Base-by-base conservation (phyloP, 164 flowering plant species). In the Echeveria elegans region DNA sequence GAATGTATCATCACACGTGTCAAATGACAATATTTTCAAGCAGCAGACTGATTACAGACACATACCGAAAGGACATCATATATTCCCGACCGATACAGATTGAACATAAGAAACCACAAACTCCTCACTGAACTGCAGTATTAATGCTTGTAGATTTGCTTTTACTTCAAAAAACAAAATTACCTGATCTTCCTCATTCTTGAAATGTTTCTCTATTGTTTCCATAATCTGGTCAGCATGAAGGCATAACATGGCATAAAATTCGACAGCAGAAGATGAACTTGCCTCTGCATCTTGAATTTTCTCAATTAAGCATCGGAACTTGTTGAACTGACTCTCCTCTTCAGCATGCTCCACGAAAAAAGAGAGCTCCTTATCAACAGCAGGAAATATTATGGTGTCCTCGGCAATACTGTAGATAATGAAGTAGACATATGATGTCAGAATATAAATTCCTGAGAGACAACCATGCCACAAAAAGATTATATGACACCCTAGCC, bases 161-260 rank as follows among this genome's bases (percentile, higher is more conserved):
- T 53, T 53, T 23, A 24, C 19, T 32, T 19, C 2, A 5, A 19
- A 41, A 34, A 18, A 4, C 69, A 61, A 74, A 50, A 69, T 71
- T 43, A 94, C 99, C 93, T 89, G 87, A 70, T 79, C 76, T 84
- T 94, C 99, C 77, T 91, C 99, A 75, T 78, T 81, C 50, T 79
- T 73, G 74, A 94, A 91, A 75, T 94, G 99, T 66, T 78, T 82
- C 76, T 84, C 76, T 66, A 89, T 86, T 11, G 82, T 88, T 70
- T 82, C 95, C 88, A 88, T 88, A 74, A 91, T 91, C 68, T 83
- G 96, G 75, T 94, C 90, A 77, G 97, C 97, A 77, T 91, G 89
- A 48, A 84, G 78, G 69, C 90, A 89, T 59, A 94, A 78, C 73
- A 80, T 78, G 18, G 77, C 66, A 75, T 81, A 87, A 75, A 89